Evolutionary conservation across 768 basidiomycete species (phyloP).

Genomic region (Suillus americanus): DNA sequence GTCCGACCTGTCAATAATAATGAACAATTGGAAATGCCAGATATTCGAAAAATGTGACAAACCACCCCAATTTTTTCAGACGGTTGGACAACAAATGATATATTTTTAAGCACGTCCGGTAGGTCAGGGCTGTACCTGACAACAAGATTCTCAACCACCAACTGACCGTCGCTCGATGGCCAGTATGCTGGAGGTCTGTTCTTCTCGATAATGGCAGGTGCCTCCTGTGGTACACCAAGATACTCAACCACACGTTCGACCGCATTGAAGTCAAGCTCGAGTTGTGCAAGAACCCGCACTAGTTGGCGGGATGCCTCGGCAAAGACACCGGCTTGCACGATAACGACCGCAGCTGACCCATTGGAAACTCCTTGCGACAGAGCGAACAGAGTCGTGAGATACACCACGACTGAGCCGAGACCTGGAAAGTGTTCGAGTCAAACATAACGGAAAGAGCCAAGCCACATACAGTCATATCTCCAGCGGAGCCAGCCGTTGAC

Average conservation of each 20-base stretch:
- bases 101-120: constrained; percentile 53
- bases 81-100: constrained; percentile 60
- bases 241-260: constrained; percentile 76
- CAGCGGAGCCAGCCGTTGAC: constrained; percentile 69
- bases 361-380: constrained; percentile 54
- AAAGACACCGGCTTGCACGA: constrained; percentile 67
- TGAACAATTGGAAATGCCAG: constrained; percentile 4
- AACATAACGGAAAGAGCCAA: background rate
- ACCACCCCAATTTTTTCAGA: constrained; percentile 71
- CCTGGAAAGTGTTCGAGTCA: constrained; percentile 32
- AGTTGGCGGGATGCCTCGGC: constrained; percentile 68
- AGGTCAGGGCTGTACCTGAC: constrained; percentile 65
- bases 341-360: constrained; percentile 69
- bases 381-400: constrained; percentile 67
- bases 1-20: constrained; percentile 47
- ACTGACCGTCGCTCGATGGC: constrained; percentile 59
- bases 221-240: constrained; percentile 65
- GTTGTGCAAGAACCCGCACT: constrained; percentile 66
- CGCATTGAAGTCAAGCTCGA: constrained; percentile 74
- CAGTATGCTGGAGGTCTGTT: constrained; percentile 69
- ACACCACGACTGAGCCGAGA: constrained; percentile 71
- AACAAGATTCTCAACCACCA: constrained; percentile 57
- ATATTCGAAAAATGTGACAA: constrained; percentile 21
- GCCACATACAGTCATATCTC: constrained; percentile 66
- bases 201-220: constrained; percentile 55